Conservation (phyloP, 192 early-diverging fungal genomes). For the Helicostylum pulchrum region DNA sequence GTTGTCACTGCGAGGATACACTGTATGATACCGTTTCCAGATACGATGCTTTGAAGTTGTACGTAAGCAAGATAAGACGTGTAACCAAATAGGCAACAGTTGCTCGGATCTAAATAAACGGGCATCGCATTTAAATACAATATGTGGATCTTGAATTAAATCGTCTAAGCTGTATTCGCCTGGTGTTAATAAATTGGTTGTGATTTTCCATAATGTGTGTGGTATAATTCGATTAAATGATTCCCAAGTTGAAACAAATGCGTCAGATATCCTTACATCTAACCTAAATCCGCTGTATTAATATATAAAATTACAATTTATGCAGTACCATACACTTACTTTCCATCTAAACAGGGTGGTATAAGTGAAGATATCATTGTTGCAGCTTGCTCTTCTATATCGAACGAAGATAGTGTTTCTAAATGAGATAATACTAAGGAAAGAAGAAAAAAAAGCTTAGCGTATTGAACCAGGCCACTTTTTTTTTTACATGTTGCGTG, state of each 20-base stretch:
- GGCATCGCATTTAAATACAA: conserved; percentile 52
- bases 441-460: not conserved
- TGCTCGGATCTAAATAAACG: conserved; percentile 51
- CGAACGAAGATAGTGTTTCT: conserved; percentile 11
- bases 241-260: conserved; percentile 35
- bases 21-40: conserved; percentile 29
- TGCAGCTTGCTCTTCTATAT: conserved; percentile 13
- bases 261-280: conserved; percentile 10
- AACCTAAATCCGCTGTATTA: not conserved
- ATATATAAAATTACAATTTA: not conserved
- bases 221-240: conserved; percentile 32
- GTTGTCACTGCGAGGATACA: conserved; percentile 25
- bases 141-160: conserved; percentile 53
- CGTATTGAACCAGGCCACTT: not conserved
- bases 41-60: conserved; percentile 28
- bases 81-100: conserved; percentile 41
- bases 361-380: conserved; percentile 15
- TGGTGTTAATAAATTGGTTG: conserved; percentile 22
- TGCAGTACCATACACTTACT: conserved; percentile 4
- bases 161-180: conserved; percentile 20
- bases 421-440: conserved; percentile 16
- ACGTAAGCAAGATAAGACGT: conserved; percentile 30
- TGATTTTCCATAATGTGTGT: conserved; percentile 30
- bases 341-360: conserved; percentile 20
- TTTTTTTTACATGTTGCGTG: not conserved